A percentile compares a stretch with the other conserved stretches of the same genome.
Conservation (phyloP, 768 basidiomycete species). For the Porpolomopsis calyptriformis region DNA sequence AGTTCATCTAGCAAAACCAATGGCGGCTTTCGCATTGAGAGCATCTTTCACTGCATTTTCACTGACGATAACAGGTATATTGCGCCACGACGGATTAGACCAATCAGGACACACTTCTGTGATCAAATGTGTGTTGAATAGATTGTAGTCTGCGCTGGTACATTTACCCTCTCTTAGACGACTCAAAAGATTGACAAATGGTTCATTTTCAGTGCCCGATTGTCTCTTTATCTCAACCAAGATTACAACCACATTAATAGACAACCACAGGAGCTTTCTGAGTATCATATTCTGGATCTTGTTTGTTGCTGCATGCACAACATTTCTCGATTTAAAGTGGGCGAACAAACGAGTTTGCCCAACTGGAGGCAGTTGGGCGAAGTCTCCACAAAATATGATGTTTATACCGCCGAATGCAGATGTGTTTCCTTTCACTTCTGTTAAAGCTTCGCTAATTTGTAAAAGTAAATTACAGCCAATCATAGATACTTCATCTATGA, state of each 20-base stretch:
- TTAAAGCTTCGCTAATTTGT: constrained; percentile 24
- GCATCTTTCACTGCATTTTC: constrained; percentile 28
- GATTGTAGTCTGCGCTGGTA: constrained; percentile 14
- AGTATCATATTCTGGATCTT: constrained; percentile 13
- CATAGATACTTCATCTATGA: constrained; percentile 33
- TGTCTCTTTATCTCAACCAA: constrained; percentile 20
- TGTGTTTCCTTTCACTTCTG: constrained; percentile 20
- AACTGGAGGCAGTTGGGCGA: constrained; percentile 32
- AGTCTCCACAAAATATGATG: constrained; percentile 34
- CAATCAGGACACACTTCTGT: constrained; percentile 1
- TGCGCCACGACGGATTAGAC: constrained; percentile 11
- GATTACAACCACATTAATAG: constrained; percentile 20
- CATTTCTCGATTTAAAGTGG: constrained; percentile 5
- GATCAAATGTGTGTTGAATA: constrained; percentile 13
- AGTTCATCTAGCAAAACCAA: constrained; percentile 17
- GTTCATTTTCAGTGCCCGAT: constrained; percentile 11
- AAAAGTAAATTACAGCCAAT: constrained; percentile 23
- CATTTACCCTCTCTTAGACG: constrained; percentile 19
- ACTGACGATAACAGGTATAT: constrained; percentile 26
- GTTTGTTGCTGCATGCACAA: not conserved
- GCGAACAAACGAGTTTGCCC: constrained; percentile 17
- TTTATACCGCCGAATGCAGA: constrained; percentile 29
- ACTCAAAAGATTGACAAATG: constrained; percentile 16
- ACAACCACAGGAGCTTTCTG: constrained; percentile 27
- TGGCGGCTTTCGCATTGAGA: constrained; percentile 20